phyloP scores from a whole-genome alignment of 768 basidiomycete species.

The Phallus indusiatus region DNA sequence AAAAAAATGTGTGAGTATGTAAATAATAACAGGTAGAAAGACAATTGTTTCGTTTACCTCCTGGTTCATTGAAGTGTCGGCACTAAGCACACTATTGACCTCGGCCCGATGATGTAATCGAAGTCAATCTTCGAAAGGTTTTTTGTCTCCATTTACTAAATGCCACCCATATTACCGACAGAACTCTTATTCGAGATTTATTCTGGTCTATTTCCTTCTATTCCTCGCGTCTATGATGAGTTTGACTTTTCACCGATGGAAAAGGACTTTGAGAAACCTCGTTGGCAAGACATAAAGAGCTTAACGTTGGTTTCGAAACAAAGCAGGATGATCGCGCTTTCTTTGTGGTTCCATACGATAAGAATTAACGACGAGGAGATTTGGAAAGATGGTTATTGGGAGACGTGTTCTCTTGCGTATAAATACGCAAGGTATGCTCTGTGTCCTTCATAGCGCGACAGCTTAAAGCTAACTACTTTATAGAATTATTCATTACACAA shows the following conservation, averaged over 20 bases:
- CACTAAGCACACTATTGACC: no score
- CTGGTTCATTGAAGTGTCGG: no score
- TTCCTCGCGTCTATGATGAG: neutral
- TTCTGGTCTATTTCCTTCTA: neutral
- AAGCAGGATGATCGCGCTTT: neutral
- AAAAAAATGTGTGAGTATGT: neutral
- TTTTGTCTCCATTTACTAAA: no score
- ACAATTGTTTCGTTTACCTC: no score
- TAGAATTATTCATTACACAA: slow-evolving; percentile 1
- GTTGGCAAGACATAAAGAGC: neutral
- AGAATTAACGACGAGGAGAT: neutral
- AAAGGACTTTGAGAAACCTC: neutral
- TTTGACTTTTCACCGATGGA: neutral
- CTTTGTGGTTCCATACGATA: neutral
- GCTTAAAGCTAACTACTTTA: neutral
- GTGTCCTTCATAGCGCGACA: no score
- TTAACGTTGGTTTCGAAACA: neutral
- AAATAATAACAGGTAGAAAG: no score
- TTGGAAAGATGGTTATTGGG: neutral
- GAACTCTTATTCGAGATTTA: neutral
- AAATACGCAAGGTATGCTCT: neutral
- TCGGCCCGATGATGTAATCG: neutral
- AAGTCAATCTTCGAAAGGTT: neutral
- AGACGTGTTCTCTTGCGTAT: neutral
- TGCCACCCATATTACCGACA: neutral